Evolutionary conservation across 1,284 basidiomycete genomes (phyloP).

Genomic region (Cryptococcus depauperatus): DNA sequence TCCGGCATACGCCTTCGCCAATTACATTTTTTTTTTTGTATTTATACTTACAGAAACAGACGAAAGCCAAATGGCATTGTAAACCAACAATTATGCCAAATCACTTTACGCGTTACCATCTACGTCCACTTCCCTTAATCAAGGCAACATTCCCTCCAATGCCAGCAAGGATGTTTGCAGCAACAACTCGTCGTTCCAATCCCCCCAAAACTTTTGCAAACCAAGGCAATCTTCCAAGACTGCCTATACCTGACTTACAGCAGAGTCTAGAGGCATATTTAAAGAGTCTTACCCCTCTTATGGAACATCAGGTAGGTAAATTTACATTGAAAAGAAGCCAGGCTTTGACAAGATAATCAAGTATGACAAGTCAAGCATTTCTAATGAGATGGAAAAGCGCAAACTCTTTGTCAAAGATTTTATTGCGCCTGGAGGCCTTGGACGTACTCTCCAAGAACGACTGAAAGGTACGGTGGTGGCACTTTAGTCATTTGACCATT

Average conservation of each 20-base stretch:
- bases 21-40: too few relatives aligned
- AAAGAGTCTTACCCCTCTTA: conserved; percentile 67
- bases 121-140: too few relatives aligned
- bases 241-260: conserved; percentile 77
- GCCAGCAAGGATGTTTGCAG: conserved; percentile 38
- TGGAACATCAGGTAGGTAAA: conserved; percentile 59
- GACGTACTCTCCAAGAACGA: conserved; percentile 65
- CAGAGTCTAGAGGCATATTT: conserved; percentile 73
- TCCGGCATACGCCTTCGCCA: too few relatives aligned
- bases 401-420: conserved; percentile 65
- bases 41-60: too few relatives aligned
- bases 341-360: conserved; percentile 22
- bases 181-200: conserved; percentile 15
- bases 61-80: too few relatives aligned
- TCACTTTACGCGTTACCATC: too few relatives aligned
- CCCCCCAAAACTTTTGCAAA: conserved; percentile 47
- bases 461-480: conserved; percentile 55
- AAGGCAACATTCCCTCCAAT: too few relatives aligned
- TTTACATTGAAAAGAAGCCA: neutral
- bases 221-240: conserved; percentile 51
- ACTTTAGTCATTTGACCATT: neutral
- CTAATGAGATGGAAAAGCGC: conserved; percentile 56
- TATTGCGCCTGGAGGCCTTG: conserved; percentile 56
- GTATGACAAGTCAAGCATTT: conserved; percentile 52
- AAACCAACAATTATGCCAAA: too few relatives aligned